Evolutionary conservation across 2,329 filamentous ascomycete genomes (phyloP).

Genomic region (Talaromyces sp.): DNA sequence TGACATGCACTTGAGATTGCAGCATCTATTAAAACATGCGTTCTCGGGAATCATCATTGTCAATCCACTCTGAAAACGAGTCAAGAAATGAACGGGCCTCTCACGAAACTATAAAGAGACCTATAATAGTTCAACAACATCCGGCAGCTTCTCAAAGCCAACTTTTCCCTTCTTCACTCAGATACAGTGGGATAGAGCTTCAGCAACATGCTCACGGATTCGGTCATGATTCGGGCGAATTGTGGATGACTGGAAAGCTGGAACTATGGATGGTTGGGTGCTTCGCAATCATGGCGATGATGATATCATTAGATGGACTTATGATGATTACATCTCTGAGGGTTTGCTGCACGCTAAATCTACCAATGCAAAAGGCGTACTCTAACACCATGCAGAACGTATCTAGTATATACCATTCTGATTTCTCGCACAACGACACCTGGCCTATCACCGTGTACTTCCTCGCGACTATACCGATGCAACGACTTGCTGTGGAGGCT

Average conservation of each 20-base stretch:
- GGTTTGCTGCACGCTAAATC: background rate
- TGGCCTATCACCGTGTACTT: slow-evolving; percentile 10
- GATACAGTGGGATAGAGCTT: slow-evolving; percentile 2
- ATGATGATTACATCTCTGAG: slow-evolving; percentile 7
- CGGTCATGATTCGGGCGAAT: background rate
- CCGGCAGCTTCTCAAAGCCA: background rate
- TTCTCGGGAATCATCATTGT: background rate
- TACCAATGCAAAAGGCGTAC: background rate
- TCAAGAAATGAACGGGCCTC: background rate
- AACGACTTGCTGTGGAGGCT: slow-evolving; percentile 1
- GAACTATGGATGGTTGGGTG: slow-evolving; percentile 8
- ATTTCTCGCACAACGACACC: background rate
- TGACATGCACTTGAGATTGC: background rate
- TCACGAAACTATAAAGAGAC: background rate
- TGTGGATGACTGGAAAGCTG: background rate
- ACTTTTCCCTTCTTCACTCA: background rate
- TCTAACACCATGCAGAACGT: background rate
- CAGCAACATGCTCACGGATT: background rate
- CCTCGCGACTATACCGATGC: slow-evolving; percentile 1
- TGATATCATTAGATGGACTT: slow-evolving; percentile 6
- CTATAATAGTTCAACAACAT: background rate
- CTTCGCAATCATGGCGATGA: slow-evolving; percentile 6
- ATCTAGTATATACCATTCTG: slow-evolving; percentile 1
- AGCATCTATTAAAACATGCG: background rate
- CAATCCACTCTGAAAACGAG: background rate